phyloP scores from a whole-genome alignment of 768 basidiomycete genomes.

The Termitomyces titanicus region DNA sequence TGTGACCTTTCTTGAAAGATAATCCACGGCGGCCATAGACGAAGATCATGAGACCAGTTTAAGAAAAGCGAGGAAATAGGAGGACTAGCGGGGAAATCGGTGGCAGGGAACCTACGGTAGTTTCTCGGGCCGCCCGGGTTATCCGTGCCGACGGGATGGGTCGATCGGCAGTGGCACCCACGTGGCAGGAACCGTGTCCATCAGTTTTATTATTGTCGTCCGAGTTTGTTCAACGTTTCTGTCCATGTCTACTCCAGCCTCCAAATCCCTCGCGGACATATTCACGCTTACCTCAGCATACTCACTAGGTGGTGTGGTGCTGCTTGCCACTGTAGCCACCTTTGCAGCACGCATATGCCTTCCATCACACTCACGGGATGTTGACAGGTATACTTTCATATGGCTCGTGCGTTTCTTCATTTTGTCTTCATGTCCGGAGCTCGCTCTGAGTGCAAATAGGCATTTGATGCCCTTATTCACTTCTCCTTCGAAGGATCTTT shows the following conservation, averaged over 20 bases:
- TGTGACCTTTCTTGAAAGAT: background rate
- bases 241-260: background rate
- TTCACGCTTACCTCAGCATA: conserved; percentile 62
- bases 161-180: too few relatives aligned
- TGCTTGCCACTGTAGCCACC: conserved; percentile 48
- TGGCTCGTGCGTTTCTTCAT: conserved; percentile 57
- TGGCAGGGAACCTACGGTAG: background rate
- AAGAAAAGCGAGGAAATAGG: background rate
- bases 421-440: background rate
- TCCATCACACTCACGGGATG: conserved; percentile 59
- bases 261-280: conserved; percentile 18
- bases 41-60: background rate
- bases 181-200: too few relatives aligned
- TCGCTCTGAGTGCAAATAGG: conserved; percentile 31
- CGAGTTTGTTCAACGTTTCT: too few relatives aligned
- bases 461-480: conserved; percentile 80
- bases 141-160: background rate
- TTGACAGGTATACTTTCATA: conserved; percentile 69
- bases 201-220: too few relatives aligned
- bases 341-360: conserved; percentile 52
- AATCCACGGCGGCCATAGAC: background rate
- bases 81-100: too few relatives aligned
- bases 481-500: conserved; percentile 79
- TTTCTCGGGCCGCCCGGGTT: background rate
- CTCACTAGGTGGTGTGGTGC: conserved; percentile 58